These are phyloP conservation scores for Candida pseudoglaebosa DNA, from an alignment of 805 yeast genomes.

Conservation along the genomic window DNA sequence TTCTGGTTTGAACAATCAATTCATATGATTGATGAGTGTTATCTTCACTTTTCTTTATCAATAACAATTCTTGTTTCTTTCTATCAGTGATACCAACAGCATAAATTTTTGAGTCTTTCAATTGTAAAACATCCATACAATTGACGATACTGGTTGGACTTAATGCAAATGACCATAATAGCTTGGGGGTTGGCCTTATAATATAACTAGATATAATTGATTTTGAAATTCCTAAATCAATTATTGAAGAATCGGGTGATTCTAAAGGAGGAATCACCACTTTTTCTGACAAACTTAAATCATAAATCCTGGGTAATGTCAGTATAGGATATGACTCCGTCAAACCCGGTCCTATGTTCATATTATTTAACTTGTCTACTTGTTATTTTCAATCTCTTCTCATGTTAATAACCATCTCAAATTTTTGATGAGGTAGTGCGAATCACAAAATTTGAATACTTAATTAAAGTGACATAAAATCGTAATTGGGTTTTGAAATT, in stretches of 20 bases:
- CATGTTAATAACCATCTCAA: slow-evolving; percentile 1
- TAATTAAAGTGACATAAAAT: no score
- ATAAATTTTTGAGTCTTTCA: slow-evolving; percentile 18
- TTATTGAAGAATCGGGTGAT: slow-evolving; percentile 24
- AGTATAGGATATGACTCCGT: slow-evolving; percentile 29
- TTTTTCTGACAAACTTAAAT: slow-evolving; percentile 20
- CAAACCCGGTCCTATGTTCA: slow-evolving; percentile 14
- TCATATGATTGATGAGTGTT: slow-evolving; percentile 8
- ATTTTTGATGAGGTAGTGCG: neutral
- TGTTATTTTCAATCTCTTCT: neutral
- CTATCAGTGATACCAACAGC: slow-evolving; percentile 41
- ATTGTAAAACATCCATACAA: slow-evolving; percentile 30
- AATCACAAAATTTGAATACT: no score
- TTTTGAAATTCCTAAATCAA: slow-evolving; percentile 53
- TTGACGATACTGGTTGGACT: slow-evolving; percentile 45
- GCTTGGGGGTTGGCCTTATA: slow-evolving; percentile 53
- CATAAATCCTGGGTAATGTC: slow-evolving; percentile 32
- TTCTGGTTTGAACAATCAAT: slow-evolving; percentile 8
- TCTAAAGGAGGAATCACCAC: slow-evolving; percentile 19
- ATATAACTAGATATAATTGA: slow-evolving; percentile 50
- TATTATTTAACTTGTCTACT: neutral
- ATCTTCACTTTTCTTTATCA: slow-evolving; percentile 14
- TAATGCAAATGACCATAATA: slow-evolving; percentile 52
- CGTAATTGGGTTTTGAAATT: no score
- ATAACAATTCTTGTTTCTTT: slow-evolving; percentile 21